phyloP scores from a whole-genome alignment of 2,329 filamentous ascomycete species.

The Dactylellina leptospora region DNA sequence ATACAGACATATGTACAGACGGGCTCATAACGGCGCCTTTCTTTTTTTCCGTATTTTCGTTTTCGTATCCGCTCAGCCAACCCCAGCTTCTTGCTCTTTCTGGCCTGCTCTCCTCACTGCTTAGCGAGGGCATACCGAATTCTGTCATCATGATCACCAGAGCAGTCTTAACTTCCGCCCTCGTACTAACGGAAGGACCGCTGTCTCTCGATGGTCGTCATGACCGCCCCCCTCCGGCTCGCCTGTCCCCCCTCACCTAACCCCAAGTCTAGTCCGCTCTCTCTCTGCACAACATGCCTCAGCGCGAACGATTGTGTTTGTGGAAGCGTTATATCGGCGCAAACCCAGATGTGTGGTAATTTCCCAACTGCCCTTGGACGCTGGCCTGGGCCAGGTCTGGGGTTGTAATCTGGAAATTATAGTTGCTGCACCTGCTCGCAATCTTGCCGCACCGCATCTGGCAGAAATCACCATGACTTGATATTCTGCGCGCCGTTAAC shows the following conservation, averaged over 20 bases:
- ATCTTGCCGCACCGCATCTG: slow-evolving; percentile 40
- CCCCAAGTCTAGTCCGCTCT: slow-evolving; percentile 29
- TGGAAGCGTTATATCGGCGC: slow-evolving; percentile 23
- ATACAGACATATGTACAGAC: no score
- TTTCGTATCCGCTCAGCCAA: not conserved
- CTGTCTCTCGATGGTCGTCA: slow-evolving; percentile 27
- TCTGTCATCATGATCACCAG: slow-evolving; percentile 22
- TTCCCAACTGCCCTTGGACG: slow-evolving; percentile 48
- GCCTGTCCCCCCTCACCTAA: no score
- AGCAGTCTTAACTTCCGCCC: slow-evolving; percentile 12
- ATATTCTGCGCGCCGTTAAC: slow-evolving; percentile 5
- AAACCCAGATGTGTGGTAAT: slow-evolving; percentile 48
- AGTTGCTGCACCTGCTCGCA: slow-evolving; percentile 50
- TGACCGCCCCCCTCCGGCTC: slow-evolving; percentile 15
- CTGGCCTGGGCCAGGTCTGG: slow-evolving; percentile 50
- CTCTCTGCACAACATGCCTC: slow-evolving; percentile 1
- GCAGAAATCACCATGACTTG: slow-evolving; percentile 8
- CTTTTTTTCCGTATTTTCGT: no score
- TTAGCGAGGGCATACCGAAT: slow-evolving; percentile 9
- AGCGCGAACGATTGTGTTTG: slow-evolving; percentile 14
- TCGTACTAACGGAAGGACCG: slow-evolving; percentile 38
- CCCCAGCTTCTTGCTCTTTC: slow-evolving; percentile 4
- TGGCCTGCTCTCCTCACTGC: not conserved
- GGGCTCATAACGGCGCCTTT: slow-evolving; percentile 11
- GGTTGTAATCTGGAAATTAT: slow-evolving; percentile 52